A percentile compares a stretch with the other conserved stretches of the same genome.
phyloP scores from a whole-genome alignment of 805 yeast genomes.

The Myxozyma sirexii region DNA sequence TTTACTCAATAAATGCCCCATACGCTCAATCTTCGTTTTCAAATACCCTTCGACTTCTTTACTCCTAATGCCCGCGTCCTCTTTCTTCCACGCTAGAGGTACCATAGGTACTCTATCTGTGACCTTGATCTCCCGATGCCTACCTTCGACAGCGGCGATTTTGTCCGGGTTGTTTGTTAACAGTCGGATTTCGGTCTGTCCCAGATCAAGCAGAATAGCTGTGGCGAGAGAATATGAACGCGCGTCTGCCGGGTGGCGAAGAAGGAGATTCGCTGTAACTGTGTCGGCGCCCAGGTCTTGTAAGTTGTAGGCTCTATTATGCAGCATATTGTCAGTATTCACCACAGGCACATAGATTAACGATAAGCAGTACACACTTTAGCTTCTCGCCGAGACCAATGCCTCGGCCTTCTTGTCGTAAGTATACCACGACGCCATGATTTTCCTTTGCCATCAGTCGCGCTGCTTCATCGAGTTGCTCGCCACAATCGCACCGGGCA shows the following conservation, averaged over 20 bases:
- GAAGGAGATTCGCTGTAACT: slow-evolving; percentile 88
- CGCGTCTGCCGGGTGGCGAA: slow-evolving; percentile 98
- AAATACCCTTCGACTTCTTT: slow-evolving; percentile 90
- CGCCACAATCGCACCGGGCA: slow-evolving; percentile 99
- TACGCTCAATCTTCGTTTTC: slow-evolving; percentile 87
- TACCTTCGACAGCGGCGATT: slow-evolving; percentile 91
- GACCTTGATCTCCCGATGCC: slow-evolving; percentile 70
- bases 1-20: slow-evolving; percentile 85
- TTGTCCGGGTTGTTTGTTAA: slow-evolving; percentile 97
- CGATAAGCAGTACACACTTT: slow-evolving; percentile 47
- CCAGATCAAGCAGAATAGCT: slow-evolving; percentile 84
- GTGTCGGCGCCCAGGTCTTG: slow-evolving; percentile 99
- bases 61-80: slow-evolving; percentile 70
- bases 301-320: slow-evolving; percentile 74
- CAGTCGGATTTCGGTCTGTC: slow-evolving; percentile 68
- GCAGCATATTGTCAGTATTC: not conserved
- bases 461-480: slow-evolving; percentile 98
- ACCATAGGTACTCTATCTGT: slow-evolving; percentile 94
- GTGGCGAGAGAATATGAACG: slow-evolving; percentile 92
- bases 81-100: slow-evolving; percentile 85
- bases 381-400: slow-evolving; percentile 97
- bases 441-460: slow-evolving; percentile 84
- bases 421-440: slow-evolving; percentile 90
- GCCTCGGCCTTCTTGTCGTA: slow-evolving; percentile 98
- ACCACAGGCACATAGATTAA: not conserved